phyloP scores from a whole-genome alignment of 768 basidiomycete genomes.

The Kwoniella europaea region DNA sequence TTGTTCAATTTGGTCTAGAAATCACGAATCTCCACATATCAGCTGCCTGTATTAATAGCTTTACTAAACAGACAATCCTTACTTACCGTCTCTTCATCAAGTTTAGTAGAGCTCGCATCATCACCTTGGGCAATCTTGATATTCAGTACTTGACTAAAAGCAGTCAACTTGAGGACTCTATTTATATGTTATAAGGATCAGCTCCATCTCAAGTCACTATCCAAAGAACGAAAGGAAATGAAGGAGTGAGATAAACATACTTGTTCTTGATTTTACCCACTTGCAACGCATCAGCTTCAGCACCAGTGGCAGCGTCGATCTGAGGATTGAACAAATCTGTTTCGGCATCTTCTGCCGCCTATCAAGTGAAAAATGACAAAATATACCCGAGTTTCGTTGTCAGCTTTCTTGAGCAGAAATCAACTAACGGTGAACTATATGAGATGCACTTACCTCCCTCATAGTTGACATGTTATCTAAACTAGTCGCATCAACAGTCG shows the following conservation, averaged over 20 bases:
- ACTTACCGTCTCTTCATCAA: constrained; percentile 22
- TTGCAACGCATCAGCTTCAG: constrained; percentile 21
- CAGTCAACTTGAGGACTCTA: constrained; percentile 31
- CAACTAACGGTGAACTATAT: not conserved
- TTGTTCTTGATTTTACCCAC: constrained; percentile 35
- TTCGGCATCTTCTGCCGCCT: constrained; percentile 33
- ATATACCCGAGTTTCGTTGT: not conserved
- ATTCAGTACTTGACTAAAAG: constrained; percentile 15
- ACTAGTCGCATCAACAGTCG: constrained; percentile 23
- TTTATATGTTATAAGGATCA: too few relatives aligned
- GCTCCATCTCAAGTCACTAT: not conserved
- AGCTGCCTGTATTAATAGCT: not conserved
- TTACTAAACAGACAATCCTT: too few relatives aligned
- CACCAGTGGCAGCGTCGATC: constrained; percentile 24
- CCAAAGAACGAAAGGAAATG: not conserved
- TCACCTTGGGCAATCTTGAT: constrained; percentile 29
- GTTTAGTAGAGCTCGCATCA: constrained; percentile 7
- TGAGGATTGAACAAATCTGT: constrained; percentile 25
- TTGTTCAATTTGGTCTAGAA: constrained; percentile 18
- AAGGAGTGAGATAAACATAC: constrained; percentile 7
- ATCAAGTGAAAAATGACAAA: not conserved
- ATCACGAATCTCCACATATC: not conserved
- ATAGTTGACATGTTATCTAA: constrained; percentile 26
- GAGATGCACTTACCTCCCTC: constrained; percentile 25
- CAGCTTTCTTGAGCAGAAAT: not conserved